Percentiles rank a stretch among this genome's conserved stretches.
These are phyloP conservation scores for Xylaria sp. DNA, from an alignment of 2,329 filamentous ascomycete species.

Conservation along the genomic window DNA sequence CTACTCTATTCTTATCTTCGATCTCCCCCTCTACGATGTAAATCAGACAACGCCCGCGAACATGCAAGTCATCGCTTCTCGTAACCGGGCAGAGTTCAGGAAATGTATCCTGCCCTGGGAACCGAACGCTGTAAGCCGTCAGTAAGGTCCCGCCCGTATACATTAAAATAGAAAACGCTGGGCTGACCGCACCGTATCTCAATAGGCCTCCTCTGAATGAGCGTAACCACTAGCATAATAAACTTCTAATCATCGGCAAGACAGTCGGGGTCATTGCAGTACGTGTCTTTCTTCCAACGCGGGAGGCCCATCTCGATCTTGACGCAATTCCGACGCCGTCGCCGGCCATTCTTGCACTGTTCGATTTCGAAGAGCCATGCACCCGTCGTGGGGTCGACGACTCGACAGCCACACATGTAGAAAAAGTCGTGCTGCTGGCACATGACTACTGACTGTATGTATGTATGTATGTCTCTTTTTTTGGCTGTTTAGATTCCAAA, in stretches of 20 bases:
- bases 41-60: neutral
- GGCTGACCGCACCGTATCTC: neutral
- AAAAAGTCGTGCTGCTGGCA: conserved; percentile 44
- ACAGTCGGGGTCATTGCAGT: conserved; percentile 43
- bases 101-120: neutral
- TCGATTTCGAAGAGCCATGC: conserved; percentile 40
- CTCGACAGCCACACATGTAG: conserved; percentile 44
- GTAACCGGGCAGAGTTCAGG: neutral
- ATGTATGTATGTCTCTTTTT: neutral
- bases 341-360: conserved; percentile 37
- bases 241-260: conserved; percentile 33
- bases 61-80: neutral
- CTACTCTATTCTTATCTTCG: neutral
- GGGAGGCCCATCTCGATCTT: conserved; percentile 42
- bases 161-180: neutral
- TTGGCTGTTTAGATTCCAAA: too few species aligned
- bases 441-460: conserved; percentile 28
- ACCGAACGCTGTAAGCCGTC: neutral
- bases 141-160: neutral
- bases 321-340: conserved; percentile 35
- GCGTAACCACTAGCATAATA: neutral
- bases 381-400: conserved; percentile 38
- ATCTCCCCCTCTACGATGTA: too few species aligned
- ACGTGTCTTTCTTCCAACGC: conserved; percentile 41
- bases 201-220: neutral